These are phyloP conservation scores for Cytospora chrysosperma DNA, from an alignment of 2,329 filamentous ascomycete species.

Conservation along the genomic window DNA sequence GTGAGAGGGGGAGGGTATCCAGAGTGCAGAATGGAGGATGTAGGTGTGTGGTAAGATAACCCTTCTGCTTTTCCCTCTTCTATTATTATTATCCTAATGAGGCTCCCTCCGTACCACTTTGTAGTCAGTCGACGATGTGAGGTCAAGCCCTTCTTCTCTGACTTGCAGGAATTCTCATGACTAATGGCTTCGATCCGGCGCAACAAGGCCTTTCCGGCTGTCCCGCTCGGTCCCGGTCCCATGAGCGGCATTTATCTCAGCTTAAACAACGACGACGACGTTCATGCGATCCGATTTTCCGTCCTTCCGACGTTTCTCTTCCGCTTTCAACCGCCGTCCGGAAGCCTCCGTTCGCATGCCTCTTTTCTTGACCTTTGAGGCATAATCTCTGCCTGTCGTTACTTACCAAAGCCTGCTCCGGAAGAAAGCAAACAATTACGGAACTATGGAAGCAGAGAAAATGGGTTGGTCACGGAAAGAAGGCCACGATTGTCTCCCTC, in stretches of 20 bases:
- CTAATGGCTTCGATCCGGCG: not conserved
- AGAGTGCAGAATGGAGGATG: too few species aligned
- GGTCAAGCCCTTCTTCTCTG: not conserved
- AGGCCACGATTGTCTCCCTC: not conserved
- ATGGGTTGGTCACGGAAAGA: conserved; percentile 5
- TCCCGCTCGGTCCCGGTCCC: not conserved
- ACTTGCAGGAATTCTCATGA: too few species aligned
- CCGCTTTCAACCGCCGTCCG: conserved; percentile 25
- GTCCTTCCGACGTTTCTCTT: conserved; percentile 18
- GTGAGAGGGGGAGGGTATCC: too few species aligned
- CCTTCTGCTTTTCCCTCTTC: not conserved
- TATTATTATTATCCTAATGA: not conserved
- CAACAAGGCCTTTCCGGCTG: conserved; percentile 3
- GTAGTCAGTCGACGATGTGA: not conserved
- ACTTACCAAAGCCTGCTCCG: not conserved
- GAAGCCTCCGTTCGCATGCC: not conserved
- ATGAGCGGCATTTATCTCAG: not conserved
- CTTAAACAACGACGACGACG: not conserved
- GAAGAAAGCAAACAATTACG: not conserved
- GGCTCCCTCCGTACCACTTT: not conserved
- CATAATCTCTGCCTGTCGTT: too few species aligned
- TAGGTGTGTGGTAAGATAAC: too few species aligned
- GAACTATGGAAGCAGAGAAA: not conserved
- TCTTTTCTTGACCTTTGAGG: not conserved
- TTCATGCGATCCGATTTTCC: conserved; percentile 34